Evolutionary conservation across 2,329 filamentous ascomycete genomes (phyloP).

Genomic region (Fusarium sp.): DNA sequence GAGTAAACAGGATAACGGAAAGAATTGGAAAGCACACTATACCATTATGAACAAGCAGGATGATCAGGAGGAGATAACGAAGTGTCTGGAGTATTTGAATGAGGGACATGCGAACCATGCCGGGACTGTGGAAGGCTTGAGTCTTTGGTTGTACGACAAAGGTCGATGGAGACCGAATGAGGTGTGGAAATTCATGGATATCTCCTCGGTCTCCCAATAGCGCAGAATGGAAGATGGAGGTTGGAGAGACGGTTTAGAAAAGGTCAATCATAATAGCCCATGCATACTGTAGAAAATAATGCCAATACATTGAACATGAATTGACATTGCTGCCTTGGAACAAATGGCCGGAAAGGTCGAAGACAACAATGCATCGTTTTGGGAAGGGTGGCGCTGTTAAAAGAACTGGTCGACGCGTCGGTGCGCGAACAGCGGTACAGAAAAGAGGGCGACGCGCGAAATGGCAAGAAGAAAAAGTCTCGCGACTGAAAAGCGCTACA

Average conservation of each 20-base stretch:
- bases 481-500: not conserved
- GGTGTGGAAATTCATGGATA: not conserved
- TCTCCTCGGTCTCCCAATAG: too few relatives aligned
- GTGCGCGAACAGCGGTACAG: too few relatives aligned
- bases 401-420: not conserved
- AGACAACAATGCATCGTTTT: not conserved
- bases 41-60: conserved; percentile 37
- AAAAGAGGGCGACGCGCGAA: not conserved
- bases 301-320: not conserved
- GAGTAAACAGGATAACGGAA: conserved; percentile 17
- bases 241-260: not conserved
- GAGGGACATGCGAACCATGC: not conserved
- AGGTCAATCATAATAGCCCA: not conserved
- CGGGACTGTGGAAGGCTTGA: conserved; percentile 20
- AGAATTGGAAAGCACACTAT: conserved; percentile 35
- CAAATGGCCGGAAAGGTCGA: not conserved
- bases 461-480: not conserved
- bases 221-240: not conserved
- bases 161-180: conserved; percentile 24
- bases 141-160: conserved; percentile 25
- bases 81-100: conserved; percentile 11
- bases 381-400: not conserved
- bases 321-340: not conserved
- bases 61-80: conserved; percentile 16
- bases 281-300: not conserved